Evolutionary conservation across 495 filamentous ascomycete genomes (phyloP).

Genomic region (Glonium stellatum): DNA sequence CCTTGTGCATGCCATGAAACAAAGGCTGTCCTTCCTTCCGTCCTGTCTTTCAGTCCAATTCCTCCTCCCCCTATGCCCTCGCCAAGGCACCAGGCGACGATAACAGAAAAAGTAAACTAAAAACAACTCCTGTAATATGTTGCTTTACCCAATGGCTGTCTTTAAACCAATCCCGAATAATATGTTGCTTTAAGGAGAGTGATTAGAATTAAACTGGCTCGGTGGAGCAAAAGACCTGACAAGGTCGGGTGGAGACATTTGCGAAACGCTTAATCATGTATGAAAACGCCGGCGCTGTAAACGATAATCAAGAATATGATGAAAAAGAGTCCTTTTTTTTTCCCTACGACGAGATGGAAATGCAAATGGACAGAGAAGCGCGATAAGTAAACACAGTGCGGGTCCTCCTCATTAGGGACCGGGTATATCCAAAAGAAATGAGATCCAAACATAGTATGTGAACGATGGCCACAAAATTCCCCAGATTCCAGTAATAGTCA

Average conservation of each 20-base stretch:
- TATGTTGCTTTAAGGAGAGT: neutral
- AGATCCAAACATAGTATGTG: neutral
- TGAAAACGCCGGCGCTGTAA: constrained; percentile 1
- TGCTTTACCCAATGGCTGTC: neutral
- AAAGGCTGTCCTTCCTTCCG: neutral
- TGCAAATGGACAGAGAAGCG: constrained; percentile 1
- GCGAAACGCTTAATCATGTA: neutral
- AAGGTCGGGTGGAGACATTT: neutral
- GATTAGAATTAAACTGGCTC: constrained; percentile 2
- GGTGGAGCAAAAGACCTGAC: neutral
- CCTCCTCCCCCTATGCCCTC: too few relatives aligned
- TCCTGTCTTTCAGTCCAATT: neutral
- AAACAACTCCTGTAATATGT: neutral
- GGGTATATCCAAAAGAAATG: constrained; percentile 3
- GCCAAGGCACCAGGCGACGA: too few relatives aligned
- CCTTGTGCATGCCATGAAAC: neutral
- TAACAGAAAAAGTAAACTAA: too few relatives aligned
- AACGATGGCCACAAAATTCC: neutral
- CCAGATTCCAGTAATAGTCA: neutral
- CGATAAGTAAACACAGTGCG: neutral
- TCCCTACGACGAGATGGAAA: neutral
- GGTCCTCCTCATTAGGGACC: constrained; percentile 6
- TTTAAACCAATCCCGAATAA: neutral
- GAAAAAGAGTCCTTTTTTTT: neutral
- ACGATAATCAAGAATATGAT: neutral